These are phyloP conservation scores for Pythium chondricola DNA, from an alignment of 352 stramenopile species.

Conservation along the genomic window DNA sequence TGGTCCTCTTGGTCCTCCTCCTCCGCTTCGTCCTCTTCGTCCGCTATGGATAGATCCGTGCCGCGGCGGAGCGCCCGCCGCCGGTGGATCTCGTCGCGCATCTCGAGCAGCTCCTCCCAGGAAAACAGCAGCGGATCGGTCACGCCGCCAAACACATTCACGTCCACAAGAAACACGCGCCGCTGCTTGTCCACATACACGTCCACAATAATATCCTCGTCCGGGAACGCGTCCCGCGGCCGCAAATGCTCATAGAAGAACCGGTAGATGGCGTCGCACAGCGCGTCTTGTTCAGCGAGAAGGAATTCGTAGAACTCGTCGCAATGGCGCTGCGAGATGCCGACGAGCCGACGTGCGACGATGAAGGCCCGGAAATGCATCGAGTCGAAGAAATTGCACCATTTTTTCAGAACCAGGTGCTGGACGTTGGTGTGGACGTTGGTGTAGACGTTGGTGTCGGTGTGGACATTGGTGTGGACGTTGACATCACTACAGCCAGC, in stretches of 20 bases:
- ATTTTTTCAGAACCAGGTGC: slow-evolving; percentile 94
- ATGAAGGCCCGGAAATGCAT: slow-evolving; percentile 96
- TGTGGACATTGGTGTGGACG: background rate
- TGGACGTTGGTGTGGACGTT: slow-evolving; percentile 28
- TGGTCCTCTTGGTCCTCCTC: slow-evolving; percentile 31
- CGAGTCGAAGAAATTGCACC: slow-evolving; percentile 92
- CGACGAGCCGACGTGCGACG: slow-evolving; percentile 63
- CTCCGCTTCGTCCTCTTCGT: slow-evolving; percentile 3
- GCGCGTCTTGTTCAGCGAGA: slow-evolving; percentile 53
- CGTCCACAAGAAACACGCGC: slow-evolving; percentile 90
- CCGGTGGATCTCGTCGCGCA: slow-evolving; percentile 18
- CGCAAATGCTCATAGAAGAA: slow-evolving; percentile 44
- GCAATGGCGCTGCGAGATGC: slow-evolving; percentile 89
- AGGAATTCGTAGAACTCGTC: slow-evolving; percentile 91
- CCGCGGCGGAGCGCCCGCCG: slow-evolving; percentile 2
- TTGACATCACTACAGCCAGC: slow-evolving; percentile 35
- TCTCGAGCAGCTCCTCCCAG: slow-evolving; percentile 79
- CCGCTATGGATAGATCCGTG: no score
- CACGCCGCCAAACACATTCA: slow-evolving; percentile 91
- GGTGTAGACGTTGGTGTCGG: slow-evolving; percentile 28
- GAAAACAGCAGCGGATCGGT: slow-evolving; percentile 93
- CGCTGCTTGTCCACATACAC: slow-evolving; percentile 93
- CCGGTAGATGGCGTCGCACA: slow-evolving; percentile 58
- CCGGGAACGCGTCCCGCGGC: slow-evolving; percentile 48
- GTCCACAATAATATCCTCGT: slow-evolving; percentile 88